Percentiles rank a stretch among this genome's conserved stretches.
These are phyloP conservation scores for Alternaria longipes DNA, from an alignment of 2,329 filamentous ascomycete genomes.

Conservation along the genomic window DNA sequence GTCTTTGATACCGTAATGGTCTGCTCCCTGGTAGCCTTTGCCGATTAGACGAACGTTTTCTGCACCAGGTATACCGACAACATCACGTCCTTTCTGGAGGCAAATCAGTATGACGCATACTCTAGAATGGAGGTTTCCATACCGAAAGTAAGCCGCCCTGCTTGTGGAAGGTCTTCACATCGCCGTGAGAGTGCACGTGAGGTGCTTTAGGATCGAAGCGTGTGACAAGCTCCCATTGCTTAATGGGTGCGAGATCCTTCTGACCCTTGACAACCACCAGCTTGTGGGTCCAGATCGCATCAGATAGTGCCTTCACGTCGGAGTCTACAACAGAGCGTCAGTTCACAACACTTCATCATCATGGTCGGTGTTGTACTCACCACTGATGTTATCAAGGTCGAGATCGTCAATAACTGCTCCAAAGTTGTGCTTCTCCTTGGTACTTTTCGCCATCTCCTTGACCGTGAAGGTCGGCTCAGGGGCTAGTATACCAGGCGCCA, in stretches of 20 bases:
- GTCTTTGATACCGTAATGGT: constrained; percentile 57
- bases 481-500: no score
- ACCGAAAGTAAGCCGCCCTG: no score
- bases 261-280: not conserved
- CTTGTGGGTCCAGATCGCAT: not conserved
- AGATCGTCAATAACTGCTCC: not conserved
- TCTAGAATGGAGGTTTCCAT: no score
- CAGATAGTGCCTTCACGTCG: not conserved
- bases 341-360: not conserved
- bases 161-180: no score
- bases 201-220: not conserved
- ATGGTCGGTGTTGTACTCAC: not conserved
- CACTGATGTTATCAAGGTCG: not conserved
- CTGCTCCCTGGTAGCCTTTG: constrained; percentile 57
- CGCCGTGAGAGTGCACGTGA: not conserved
- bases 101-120: no score
- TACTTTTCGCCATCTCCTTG: no score
- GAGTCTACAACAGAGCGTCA: not conserved
- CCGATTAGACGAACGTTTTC: constrained; percentile 58
- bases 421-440: not conserved
- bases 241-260: not conserved
- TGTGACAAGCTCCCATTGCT: not conserved
- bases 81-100: no score
- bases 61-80: constrained; percentile 48
- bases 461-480: no score